Evolutionary conservation across 805 yeast genomes (phyloP).

Genomic region (Yarrowia divulgata): DNA sequence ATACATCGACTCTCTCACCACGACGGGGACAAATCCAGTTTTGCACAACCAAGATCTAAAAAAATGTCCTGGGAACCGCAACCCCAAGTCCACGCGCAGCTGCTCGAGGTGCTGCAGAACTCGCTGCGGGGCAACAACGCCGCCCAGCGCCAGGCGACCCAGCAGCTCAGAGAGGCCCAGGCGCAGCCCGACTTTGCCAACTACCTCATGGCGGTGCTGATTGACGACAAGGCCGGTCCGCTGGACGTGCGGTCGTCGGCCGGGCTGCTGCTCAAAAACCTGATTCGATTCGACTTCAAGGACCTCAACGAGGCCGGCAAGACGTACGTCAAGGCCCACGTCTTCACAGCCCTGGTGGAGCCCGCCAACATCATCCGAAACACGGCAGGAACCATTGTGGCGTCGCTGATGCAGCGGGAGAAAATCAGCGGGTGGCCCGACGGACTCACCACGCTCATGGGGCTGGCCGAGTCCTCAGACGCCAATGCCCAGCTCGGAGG

Average conservation of each 20-base stretch:
- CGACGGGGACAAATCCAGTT: background rate
- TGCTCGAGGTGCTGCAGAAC: slow-evolving; percentile 71
- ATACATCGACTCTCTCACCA: slow-evolving; percentile 1
- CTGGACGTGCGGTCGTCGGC: slow-evolving; percentile 78
- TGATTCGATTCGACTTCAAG: slow-evolving; percentile 55
- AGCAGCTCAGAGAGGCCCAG: slow-evolving; percentile 72
- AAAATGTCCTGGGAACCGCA: slow-evolving; percentile 56
- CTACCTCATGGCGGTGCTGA: slow-evolving; percentile 74
- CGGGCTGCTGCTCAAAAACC: slow-evolving; percentile 84
- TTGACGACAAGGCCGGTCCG: slow-evolving; percentile 53
- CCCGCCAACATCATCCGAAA: slow-evolving; percentile 71
- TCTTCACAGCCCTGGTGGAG: slow-evolving; percentile 60
- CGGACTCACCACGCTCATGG: slow-evolving; percentile 70
- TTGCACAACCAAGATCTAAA: background rate
- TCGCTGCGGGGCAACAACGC: slow-evolving; percentile 66
- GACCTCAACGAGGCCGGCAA: slow-evolving; percentile 50
- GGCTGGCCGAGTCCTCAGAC: slow-evolving; percentile 58
- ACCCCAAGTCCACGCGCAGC: slow-evolving; percentile 64
- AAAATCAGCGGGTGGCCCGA: slow-evolving; percentile 80
- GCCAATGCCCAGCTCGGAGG: slow-evolving; percentile 74
- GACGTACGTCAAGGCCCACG: slow-evolving; percentile 56
- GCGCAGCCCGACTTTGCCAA: slow-evolving; percentile 79
- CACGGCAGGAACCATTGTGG: slow-evolving; percentile 89
- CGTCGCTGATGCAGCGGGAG: slow-evolving; percentile 70
- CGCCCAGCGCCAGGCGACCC: slow-evolving; percentile 69